Percentiles rank a stretch among this genome's conserved stretches.
These are phyloP conservation scores for Mycena belliarum DNA, from an alignment of 768 basidiomycete species.

Conservation along the genomic window DNA sequence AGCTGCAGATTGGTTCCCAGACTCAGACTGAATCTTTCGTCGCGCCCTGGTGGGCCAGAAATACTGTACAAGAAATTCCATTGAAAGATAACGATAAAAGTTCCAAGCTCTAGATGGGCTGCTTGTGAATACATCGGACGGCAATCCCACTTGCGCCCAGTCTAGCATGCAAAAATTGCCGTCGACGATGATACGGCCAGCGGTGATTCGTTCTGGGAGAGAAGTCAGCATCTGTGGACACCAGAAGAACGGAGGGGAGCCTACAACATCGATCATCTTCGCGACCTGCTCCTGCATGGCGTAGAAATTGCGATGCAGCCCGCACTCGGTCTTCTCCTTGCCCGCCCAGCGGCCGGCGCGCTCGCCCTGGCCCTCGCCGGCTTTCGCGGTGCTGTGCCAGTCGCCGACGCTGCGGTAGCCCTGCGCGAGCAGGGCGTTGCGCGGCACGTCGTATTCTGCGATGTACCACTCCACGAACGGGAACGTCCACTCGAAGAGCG, in stretches of 20 bases:
- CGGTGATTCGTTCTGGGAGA: conserved; percentile 6
- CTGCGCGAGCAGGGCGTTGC: conserved; percentile 83
- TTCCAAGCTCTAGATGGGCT: not conserved
- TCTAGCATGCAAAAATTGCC: not conserved
- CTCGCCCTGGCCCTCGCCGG: conserved; percentile 75
- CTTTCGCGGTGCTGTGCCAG: conserved; percentile 91
- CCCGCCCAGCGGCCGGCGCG: conserved; percentile 92
- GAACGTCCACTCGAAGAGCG: conserved; percentile 88
- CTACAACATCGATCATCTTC: not conserved
- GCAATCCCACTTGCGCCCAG: not conserved
- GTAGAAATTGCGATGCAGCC: conserved; percentile 91
- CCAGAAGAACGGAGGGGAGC: no score
- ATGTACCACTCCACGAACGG: conserved; percentile 83
- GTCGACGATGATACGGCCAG: not conserved
- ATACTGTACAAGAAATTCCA: no score
- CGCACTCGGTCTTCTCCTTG: conserved; percentile 91
- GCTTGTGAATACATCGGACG: not conserved
- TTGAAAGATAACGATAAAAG: not conserved
- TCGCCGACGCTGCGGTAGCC: conserved; percentile 97
- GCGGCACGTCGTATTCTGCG: conserved; percentile 77
- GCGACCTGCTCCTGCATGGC: conserved; percentile 63
- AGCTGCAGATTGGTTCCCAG: no score
- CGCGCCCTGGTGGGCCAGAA: no score
- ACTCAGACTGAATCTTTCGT: no score
- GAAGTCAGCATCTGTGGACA: no score